Evolutionary conservation across 345 rosid species (phyloP).

Genomic region (Physaria fendleri): DNA sequence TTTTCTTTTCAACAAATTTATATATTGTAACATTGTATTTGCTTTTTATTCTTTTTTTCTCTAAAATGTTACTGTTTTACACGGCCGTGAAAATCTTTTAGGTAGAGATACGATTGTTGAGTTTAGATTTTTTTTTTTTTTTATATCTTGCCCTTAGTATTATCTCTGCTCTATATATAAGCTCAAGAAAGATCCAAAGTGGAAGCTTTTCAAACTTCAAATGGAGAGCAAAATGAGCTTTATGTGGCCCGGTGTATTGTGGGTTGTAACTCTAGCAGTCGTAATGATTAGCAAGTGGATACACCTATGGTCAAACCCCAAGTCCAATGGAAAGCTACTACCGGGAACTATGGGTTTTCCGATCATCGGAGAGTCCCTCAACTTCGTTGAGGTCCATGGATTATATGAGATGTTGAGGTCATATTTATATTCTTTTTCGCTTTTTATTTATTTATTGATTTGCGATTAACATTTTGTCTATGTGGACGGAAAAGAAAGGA

Average conservation of each 20-base stretch:
- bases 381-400: background rate
- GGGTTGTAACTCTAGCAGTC: background rate
- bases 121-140: too few species aligned
- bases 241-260: background rate
- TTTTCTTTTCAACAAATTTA: too few species aligned
- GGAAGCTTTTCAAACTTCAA: background rate
- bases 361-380: constrained; percentile 3
- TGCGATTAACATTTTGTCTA: background rate
- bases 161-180: background rate
- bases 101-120: too few species aligned
- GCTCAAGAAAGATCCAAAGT: background rate
- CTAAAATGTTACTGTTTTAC: too few species aligned
- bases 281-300: background rate
- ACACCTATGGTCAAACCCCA: constrained; percentile 9
- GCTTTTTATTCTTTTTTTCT: too few species aligned
- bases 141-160: too few species aligned
- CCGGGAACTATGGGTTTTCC: constrained; percentile 27
- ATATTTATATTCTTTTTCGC: background rate
- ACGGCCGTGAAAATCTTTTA: too few species aligned
- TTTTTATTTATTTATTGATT: too few species aligned
- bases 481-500: too few species aligned
- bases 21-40: too few species aligned
- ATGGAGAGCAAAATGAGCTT: background rate
- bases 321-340: constrained; percentile 12
- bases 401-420: background rate